These are phyloP conservation scores for Zygotorulaspora danielsina DNA, from an alignment of 805 yeast genomes.

Conservation along the genomic window DNA sequence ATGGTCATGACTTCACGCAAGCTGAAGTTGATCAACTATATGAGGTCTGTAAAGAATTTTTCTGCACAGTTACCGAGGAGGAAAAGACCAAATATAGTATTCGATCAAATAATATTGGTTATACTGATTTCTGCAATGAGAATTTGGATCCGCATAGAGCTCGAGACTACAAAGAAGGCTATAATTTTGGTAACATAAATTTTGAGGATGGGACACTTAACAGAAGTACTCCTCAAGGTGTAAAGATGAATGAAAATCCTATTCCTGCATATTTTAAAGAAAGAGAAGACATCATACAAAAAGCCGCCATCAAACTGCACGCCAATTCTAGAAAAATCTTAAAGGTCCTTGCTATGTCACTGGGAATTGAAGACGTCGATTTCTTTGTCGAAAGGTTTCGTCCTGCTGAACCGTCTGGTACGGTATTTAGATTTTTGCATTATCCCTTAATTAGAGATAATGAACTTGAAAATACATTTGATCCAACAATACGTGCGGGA, in stretches of 20 bases:
- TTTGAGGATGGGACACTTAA: slow-evolving; percentile 45
- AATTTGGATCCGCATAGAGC: slow-evolving; percentile 35
- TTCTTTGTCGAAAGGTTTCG: slow-evolving; percentile 65
- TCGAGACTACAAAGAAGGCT: slow-evolving; percentile 66
- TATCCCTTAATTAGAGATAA: slow-evolving; percentile 56
- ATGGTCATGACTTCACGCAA: slow-evolving; percentile 60
- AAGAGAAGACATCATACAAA: slow-evolving; percentile 41
- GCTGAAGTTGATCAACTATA: slow-evolving; percentile 51
- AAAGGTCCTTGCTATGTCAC: slow-evolving; percentile 55
- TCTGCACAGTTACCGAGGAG: slow-evolving; percentile 43
- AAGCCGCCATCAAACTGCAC: slow-evolving; percentile 45
- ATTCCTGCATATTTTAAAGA: slow-evolving; percentile 52
- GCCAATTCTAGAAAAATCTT: slow-evolving; percentile 48
- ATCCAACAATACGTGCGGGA: slow-evolving; percentile 65
- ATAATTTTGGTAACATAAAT: slow-evolving; percentile 58
- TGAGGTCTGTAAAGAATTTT: slow-evolving; percentile 47
- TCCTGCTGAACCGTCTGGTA: slow-evolving; percentile 50
- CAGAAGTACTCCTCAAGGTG: slow-evolving; percentile 12
- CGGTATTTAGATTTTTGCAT: slow-evolving; percentile 65
- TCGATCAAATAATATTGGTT: slow-evolving; percentile 55
- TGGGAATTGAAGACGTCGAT: slow-evolving; percentile 50
- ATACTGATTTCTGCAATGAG: slow-evolving; percentile 53
- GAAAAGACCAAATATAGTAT: slow-evolving; percentile 51
- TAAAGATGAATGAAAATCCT: slow-evolving; percentile 30
- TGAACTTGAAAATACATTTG: slow-evolving; percentile 37